phyloP scores from a whole-genome alignment of 768 basidiomycete species.

The Lactifluus pinguis region DNA sequence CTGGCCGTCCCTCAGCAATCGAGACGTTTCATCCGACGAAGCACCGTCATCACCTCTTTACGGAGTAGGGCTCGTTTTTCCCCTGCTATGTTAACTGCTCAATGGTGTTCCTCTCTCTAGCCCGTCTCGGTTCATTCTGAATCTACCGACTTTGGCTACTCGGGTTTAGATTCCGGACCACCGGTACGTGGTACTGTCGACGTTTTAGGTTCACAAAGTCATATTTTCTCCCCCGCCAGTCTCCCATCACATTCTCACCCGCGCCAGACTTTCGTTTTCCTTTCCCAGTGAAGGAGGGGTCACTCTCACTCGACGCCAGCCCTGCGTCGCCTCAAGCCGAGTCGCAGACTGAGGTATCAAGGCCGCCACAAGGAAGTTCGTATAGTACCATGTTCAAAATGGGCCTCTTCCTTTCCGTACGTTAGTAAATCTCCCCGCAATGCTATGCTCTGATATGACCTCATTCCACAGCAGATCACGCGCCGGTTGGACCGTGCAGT shows the following conservation, averaged over 20 bases:
- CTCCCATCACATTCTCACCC: constrained; percentile 4
- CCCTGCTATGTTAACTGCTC: neutral
- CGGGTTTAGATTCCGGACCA: neutral
- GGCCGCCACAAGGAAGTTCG: no score
- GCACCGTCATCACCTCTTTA: neutral
- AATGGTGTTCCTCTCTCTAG: neutral
- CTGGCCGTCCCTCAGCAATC: constrained; percentile 1
- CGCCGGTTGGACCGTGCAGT: neutral
- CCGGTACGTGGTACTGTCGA: neutral
- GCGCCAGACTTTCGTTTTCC: neutral
- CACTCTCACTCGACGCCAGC: neutral
- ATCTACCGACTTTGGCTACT: neutral
- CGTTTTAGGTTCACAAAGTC: neutral
- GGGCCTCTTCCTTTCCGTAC: neutral
- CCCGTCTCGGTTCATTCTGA: constrained; percentile 2
- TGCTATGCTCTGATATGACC: neutral
- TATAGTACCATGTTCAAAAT: constrained; percentile 1
- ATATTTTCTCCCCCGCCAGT: neutral
- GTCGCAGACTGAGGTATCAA: neutral
- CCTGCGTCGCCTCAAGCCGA: neutral
- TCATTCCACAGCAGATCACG: neutral
- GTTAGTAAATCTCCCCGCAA: neutral
- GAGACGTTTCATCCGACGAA: neutral
- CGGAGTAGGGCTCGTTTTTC: neutral
- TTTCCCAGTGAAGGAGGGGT: neutral